These are phyloP conservation scores for Zygosaccharomyces sapae DNA, from an alignment of 1,139 yeast species.

Conservation along the genomic window DNA sequence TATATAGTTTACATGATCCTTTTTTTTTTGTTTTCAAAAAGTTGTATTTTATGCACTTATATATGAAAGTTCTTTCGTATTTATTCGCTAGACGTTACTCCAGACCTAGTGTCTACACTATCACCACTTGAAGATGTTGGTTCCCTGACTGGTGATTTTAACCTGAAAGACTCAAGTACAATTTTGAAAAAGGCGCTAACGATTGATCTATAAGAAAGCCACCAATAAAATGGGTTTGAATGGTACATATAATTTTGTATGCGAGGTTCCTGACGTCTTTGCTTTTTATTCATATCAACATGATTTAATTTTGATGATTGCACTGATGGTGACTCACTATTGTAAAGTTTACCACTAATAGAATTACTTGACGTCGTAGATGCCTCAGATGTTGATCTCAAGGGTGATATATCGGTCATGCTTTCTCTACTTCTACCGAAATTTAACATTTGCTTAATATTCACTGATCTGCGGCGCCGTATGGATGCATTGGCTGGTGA, in stretches of 20 bases:
- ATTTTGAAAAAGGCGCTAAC: conserved; percentile 9
- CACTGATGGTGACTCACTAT: conserved; percentile 22
- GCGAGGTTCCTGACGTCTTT: conserved; percentile 16
- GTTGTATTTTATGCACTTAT: neutral
- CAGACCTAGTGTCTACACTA: neutral
- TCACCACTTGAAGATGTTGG: neutral
- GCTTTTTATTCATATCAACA: conserved; percentile 8
- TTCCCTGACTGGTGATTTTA: neutral
- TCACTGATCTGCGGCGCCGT: conserved; percentile 10
- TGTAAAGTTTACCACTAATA: neutral
- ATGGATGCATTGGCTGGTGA: conserved; percentile 6
- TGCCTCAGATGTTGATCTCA: conserved; percentile 6
- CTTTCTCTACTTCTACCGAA: conserved; percentile 9
- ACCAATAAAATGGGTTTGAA: conserved; percentile 26
- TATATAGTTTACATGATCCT: too few species aligned
- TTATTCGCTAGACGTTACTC: neutral
- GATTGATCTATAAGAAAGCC: conserved; percentile 13
- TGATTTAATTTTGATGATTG: conserved; percentile 7
- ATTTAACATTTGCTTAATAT: conserved; percentile 13
- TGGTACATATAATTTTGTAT: conserved; percentile 14
- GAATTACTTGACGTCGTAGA: conserved; percentile 6
- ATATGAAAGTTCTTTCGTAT: too few species aligned
- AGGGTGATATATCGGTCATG: conserved; percentile 1
- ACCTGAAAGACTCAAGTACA: conserved; percentile 3
- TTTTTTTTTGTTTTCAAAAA: neutral